Evolutionary conservation across 257 asterid species (phyloP), one percentile per base, ranked within the genome.

Genomic region (Buddleja alternifolia): DNA sequence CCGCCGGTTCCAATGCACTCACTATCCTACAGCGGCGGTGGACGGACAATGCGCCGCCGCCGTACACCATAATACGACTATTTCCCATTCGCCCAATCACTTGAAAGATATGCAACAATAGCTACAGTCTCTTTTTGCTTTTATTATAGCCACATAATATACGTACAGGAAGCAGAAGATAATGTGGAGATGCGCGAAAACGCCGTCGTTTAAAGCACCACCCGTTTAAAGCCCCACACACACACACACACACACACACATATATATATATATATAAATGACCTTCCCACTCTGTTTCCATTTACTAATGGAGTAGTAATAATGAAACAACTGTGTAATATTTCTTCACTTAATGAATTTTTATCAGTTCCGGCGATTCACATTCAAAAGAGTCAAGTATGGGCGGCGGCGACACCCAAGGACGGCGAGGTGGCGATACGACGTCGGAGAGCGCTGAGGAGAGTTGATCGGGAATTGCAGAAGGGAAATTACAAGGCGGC

Each of bases 401-500:
- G 59, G 63, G 69, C 75, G 69, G 69, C 75, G 69, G 56, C 65
- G 71, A 16, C 58, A 36, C 34, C 19, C 61, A 50, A 32, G 78
- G 76, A 65, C 78, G 78, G 83, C 57, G 73, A 70, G 48, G 63
- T 61, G 16, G 45, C 63, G 8, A 25, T 60, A 60, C 80, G 85
- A 51, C 92, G 90, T 52, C 86, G 84, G 36, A 72, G 78, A 58
- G 78, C 65, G 52, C 77, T 89, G 72, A 69, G 78, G 68, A 83
- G 85, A 77, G 73, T 89, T 62, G 92, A 86, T 59, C 57, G 79
- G 41, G 92, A 85, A 67, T 73, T 87, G 71, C 84, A 67, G 69
- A 85, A 73, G 29, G 81, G 90, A 32, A 89, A 86, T 72, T 86
- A 72, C 79, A 86, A 83, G 65, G 80, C 88, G 17, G 95, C 95